Conservation (phyloP, 225 moss, liverwort and hornwort species). For the Climacium dendroides region DNA sequence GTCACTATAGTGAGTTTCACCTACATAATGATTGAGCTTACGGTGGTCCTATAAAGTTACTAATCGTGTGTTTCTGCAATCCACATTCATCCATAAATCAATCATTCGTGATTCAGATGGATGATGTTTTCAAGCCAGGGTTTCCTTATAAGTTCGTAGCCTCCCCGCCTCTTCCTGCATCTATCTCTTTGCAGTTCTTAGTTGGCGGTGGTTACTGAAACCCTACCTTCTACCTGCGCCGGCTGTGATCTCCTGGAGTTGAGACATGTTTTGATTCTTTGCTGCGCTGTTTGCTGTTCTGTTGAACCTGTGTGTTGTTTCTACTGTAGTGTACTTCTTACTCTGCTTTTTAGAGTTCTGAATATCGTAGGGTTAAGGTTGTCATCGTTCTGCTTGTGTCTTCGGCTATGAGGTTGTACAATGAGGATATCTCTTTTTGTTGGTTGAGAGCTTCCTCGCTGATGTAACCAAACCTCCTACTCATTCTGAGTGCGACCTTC, state of each 20-base stretch:
- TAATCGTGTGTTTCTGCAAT: not conserved
- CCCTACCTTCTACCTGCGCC: no score
- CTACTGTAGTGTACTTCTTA: no score
- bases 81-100: not conserved
- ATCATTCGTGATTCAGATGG: not conserved
- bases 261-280: no score
- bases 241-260: no score
- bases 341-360: not conserved
- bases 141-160: not conserved
- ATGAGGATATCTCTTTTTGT: not conserved
- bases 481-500: conserved; percentile 7
- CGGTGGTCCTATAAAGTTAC: not conserved
- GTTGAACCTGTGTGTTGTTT: no score
- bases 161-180: rapidly evolving
- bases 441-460: conserved; percentile 10
- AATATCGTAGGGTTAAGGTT: not conserved
- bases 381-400: not conserved
- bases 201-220: not conserved
- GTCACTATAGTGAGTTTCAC: no score
- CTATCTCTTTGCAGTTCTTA: no score
- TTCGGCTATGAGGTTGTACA: not conserved
- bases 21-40: not conserved
- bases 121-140: not conserved
- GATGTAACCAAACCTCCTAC: conserved; percentile 21
- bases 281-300: no score